Percentiles rank a stretch among this genome's conserved stretches.
Conservation (phyloP, 2,329 filamentous ascomycete genomes). For the Microdochium paspali region DNA sequence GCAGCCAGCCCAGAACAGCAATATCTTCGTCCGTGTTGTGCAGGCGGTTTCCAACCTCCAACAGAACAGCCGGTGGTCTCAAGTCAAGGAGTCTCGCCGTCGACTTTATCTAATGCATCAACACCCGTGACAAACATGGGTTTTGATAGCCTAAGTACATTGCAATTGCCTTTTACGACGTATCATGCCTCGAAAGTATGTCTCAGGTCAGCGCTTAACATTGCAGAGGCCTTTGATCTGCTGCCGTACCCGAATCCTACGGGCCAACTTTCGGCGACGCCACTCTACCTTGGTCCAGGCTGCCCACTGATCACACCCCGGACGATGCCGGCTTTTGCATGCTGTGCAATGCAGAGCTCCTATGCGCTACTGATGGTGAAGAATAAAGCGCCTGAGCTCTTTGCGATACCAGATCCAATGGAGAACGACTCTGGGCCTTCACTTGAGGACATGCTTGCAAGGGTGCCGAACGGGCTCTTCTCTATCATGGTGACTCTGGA, state of each 20-base stretch:
- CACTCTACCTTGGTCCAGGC: conserved; percentile 22
- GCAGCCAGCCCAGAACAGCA: conserved; percentile 16
- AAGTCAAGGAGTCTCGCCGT: conserved; percentile 13
- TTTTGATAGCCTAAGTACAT: background rate
- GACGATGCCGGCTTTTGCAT: conserved; percentile 34
- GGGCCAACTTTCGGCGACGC: conserved; percentile 20
- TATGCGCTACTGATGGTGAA: conserved; percentile 33
- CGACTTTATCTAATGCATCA: conserved; percentile 16
- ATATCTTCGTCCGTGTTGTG: conserved; percentile 25
- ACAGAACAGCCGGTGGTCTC: background rate
- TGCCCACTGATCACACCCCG: conserved; percentile 29
- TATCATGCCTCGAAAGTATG: conserved; percentile 39
- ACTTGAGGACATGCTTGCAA: conserved; percentile 24
- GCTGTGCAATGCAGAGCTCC: conserved; percentile 35
- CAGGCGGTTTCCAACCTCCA: conserved; percentile 8
- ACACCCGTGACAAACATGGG: conserved; percentile 6
- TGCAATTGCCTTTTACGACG: conserved; percentile 27
- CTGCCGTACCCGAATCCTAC: conserved; percentile 35
- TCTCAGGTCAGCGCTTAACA: conserved; percentile 36
- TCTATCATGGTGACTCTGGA: conserved; percentile 30
- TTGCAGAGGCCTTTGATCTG: conserved; percentile 32
- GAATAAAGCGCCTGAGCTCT: conserved; percentile 21
- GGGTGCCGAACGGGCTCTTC: conserved; percentile 29
- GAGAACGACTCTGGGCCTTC: conserved; percentile 10
- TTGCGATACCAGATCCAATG: conserved; percentile 21